A percentile compares a stretch with the other conserved stretches of the same genome.
phyloP scores from a whole-genome alignment of 176 grass and related monocot genomes.

The Aegilops bicornis region DNA sequence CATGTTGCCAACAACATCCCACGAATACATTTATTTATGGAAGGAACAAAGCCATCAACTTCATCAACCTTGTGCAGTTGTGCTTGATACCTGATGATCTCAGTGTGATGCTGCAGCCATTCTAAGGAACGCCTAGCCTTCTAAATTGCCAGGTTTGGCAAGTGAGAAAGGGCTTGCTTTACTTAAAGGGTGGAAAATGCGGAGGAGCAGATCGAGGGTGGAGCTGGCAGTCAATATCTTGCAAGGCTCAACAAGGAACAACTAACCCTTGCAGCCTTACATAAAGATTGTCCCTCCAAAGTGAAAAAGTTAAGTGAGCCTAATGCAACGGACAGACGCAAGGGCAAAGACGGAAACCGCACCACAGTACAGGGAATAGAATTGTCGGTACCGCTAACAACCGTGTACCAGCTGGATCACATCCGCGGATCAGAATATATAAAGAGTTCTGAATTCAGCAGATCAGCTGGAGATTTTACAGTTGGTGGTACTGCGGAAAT shows the following conservation, averaged over 20 bases:
- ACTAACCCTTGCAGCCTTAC: slow-evolving; percentile 77
- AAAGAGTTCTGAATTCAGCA: slow-evolving; percentile 47
- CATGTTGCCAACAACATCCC: slow-evolving; percentile 28
- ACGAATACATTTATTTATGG: slow-evolving; percentile 22
- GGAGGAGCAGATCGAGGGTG: slow-evolving; percentile 30
- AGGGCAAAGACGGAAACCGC: slow-evolving; percentile 42
- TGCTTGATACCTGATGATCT: slow-evolving; percentile 25
- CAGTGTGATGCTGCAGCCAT: slow-evolving; percentile 26
- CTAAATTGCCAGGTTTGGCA: slow-evolving; percentile 42
- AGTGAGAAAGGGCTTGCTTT: slow-evolving; percentile 53
- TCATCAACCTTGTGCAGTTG: slow-evolving; percentile 20
- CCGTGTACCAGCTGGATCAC: slow-evolving; percentile 68
- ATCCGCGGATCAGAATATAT: slow-evolving; percentile 47
- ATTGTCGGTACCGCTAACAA: slow-evolving; percentile 51
- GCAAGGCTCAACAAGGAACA: slow-evolving; percentile 84
- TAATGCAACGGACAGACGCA: slow-evolving; percentile 54
- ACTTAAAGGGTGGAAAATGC: slow-evolving; percentile 59
- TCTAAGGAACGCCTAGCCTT: slow-evolving; percentile 30
- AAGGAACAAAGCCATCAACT: slow-evolving; percentile 36
- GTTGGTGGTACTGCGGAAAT: slow-evolving; percentile 38
- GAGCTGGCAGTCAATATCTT: slow-evolving; percentile 78
- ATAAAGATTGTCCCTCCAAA: slow-evolving; percentile 80
- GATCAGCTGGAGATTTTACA: slow-evolving; percentile 37
- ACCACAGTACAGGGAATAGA: slow-evolving; percentile 39
- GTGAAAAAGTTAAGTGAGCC: slow-evolving; percentile 75